Evolutionary conservation across 176 grass and related monocot species (phyloP).

Genomic region (Carex pumila): DNA sequence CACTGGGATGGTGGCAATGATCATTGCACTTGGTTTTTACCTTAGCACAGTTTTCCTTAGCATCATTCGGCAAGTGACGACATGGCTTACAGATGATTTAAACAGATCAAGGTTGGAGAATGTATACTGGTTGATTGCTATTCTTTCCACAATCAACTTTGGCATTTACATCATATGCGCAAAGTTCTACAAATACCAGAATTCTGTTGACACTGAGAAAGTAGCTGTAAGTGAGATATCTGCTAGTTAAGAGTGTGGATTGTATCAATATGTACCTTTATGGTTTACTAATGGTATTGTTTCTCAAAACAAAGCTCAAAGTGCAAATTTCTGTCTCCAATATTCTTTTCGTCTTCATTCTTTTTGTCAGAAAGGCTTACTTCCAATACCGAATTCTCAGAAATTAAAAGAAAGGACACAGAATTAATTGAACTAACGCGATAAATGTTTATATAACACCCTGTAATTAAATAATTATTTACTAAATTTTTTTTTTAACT

Average conservation of each 20-base stretch:
- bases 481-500: no score
- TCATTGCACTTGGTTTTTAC: conserved; percentile 59
- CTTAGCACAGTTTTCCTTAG: conserved; percentile 61
- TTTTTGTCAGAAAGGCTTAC: no score
- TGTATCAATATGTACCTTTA: neutral
- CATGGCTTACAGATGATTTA: conserved; percentile 75
- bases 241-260: neutral
- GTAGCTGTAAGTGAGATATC: neutral
- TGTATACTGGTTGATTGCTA: conserved; percentile 64
- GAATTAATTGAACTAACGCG: neutral
- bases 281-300: neutral
- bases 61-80: conserved; percentile 25
- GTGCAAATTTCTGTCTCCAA: neutral
- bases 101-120: conserved; percentile 51
- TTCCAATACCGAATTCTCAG: no score
- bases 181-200: conserved; percentile 54
- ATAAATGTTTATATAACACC: no score
- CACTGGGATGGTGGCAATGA: conserved; percentile 45
- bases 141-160: conserved; percentile 47
- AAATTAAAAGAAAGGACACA: no score
- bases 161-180: conserved; percentile 50
- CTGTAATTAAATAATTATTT: no score
- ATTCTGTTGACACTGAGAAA: conserved; percentile 14
- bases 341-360: no score
- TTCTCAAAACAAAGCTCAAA: neutral